Conservation (phyloP, 208 protist species). For the Acanthamoeba pearcei region DNA sequence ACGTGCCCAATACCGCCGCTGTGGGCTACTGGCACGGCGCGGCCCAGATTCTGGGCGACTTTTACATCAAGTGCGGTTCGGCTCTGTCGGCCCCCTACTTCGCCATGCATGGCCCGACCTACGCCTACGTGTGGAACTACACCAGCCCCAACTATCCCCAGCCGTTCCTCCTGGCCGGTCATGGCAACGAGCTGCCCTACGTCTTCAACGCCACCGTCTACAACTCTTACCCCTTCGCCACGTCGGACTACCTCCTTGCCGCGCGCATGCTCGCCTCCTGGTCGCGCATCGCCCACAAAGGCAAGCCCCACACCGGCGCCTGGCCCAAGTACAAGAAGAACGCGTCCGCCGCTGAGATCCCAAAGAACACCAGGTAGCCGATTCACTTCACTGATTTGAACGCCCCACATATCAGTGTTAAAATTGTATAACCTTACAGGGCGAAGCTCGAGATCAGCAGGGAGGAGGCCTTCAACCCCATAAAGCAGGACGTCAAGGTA, state of each 20-base stretch:
- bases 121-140: not conserved
- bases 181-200: not conserved
- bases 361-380: conserved; percentile 80
- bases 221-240: not conserved
- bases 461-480: conserved; percentile 86
- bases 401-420: too few species aligned
- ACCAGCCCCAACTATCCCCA: not conserved
- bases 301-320: not conserved
- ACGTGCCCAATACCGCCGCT: not conserved
- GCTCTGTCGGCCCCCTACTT: too few species aligned
- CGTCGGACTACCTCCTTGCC: not conserved
- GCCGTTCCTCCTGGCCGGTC: not conserved
- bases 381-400: not conserved
- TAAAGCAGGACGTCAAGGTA: conserved; percentile 88
- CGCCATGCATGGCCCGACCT: not conserved
- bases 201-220: not conserved
- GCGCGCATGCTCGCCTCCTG: not conserved
- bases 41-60: too few species aligned
- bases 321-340: not conserved
- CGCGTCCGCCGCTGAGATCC: conserved; percentile 88
- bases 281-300: not conserved
- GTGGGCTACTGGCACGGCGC: not conserved
- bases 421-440: not conserved
- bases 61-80: too few species aligned
- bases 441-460: conserved; percentile 86